Conservation (phyloP, 768 basidiomycete genomes). For the Amanita jacksonii region DNA sequence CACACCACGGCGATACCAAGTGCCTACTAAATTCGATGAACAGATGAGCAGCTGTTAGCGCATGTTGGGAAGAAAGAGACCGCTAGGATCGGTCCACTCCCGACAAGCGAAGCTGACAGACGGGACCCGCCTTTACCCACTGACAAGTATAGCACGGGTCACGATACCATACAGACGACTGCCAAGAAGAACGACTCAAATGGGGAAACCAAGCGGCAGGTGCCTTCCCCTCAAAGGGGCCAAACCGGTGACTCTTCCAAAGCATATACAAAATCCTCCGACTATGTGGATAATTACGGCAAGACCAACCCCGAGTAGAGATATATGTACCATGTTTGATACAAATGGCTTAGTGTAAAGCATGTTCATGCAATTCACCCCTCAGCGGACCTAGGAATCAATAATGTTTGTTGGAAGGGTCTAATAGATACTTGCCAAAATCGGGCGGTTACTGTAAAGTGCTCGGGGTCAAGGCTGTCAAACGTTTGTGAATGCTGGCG, state of each 20-base stretch:
- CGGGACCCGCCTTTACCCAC: slow-evolving; percentile 10
- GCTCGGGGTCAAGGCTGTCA: no score
- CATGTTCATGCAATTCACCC: no score
- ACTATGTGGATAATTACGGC: slow-evolving; percentile 24
- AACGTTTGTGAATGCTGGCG: no score
- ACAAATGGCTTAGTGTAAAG: no score
- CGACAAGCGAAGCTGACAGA: slow-evolving; percentile 4
- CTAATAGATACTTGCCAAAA: no score
- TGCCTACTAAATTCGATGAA: neutral
- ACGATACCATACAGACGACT: neutral
- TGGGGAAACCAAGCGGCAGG: slow-evolving; percentile 15
- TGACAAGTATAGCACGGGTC: neutral
- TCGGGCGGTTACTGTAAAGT: no score
- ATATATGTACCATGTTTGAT: no score
- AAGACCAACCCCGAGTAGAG: neutral
- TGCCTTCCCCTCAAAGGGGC: slow-evolving; percentile 23
- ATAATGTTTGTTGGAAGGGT: no score
- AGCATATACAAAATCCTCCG: slow-evolving; percentile 25
- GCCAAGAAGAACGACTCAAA: slow-evolving; percentile 5
- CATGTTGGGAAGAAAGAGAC: slow-evolving; percentile 14
- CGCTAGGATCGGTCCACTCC: slow-evolving; percentile 10
- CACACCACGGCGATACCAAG: neutral
- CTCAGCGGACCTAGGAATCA: no score
- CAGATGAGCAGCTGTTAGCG: slow-evolving; percentile 25
- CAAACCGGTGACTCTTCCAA: slow-evolving; percentile 16